Conservation (phyloP, 2,329 filamentous ascomycete genomes). For the Fonsecaea nubica region DNA sequence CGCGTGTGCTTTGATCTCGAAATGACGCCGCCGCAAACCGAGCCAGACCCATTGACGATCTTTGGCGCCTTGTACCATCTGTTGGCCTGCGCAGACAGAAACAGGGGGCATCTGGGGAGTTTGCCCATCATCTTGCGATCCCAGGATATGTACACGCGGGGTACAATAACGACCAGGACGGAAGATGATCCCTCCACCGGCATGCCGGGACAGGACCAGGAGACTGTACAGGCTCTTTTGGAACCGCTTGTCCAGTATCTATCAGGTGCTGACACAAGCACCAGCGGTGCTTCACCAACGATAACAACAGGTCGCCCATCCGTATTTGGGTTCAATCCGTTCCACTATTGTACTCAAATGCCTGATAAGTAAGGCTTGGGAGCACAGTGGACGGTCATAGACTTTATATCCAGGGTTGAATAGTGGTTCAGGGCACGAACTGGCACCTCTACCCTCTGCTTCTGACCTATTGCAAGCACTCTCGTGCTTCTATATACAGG, state of each 20-base stretch:
- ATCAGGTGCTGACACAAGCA: background rate
- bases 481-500: background rate
- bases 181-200: background rate
- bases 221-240: background rate
- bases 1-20: slow-evolving; percentile 17
- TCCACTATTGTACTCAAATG: background rate
- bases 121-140: background rate
- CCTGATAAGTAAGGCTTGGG: background rate
- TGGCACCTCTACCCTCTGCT: background rate
- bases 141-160: background rate
- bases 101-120: background rate
- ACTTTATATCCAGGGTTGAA: background rate
- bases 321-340: background rate
- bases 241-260: background rate
- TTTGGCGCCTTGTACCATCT: slow-evolving; percentile 7
- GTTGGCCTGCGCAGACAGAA: background rate
- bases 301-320: background rate
- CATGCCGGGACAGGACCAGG: background rate
- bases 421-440: background rate
- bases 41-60: slow-evolving; percentile 6
- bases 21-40: slow-evolving; percentile 1
- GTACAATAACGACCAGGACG: background rate
- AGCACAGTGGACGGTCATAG: background rate
- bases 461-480: background rate
- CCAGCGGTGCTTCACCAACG: background rate